Percentiles rank a stretch among this genome's conserved stretches.
Evolutionary conservation across 129 eudicot species (phyloP).

Genomic region (Lonicera japonica): DNA sequence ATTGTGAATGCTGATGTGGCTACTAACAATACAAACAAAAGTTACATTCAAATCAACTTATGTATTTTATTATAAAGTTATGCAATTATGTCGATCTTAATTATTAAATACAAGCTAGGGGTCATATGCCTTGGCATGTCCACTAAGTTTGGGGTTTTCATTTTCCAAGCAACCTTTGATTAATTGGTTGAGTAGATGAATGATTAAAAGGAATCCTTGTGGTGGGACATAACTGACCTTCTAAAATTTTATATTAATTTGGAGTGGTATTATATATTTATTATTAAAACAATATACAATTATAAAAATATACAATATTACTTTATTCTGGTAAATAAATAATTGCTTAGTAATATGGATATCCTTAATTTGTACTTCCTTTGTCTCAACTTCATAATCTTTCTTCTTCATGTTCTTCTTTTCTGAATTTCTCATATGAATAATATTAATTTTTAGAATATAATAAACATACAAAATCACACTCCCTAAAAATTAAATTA

Average conservation of each 20-base stretch:
- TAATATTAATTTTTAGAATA: no score
- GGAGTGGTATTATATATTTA: no score
- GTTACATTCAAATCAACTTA: background rate
- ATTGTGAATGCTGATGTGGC: background rate
- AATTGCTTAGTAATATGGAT: no score
- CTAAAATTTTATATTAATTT: background rate
- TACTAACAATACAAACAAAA: background rate
- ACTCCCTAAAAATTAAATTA: no score
- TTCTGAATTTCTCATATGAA: no score
- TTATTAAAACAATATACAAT: no score
- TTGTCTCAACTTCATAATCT: no score
- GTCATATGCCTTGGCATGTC: background rate
- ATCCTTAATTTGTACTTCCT: no score
- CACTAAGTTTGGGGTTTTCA: background rate
- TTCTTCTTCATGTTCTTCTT: no score
- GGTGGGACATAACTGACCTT: background rate
- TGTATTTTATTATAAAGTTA: background rate
- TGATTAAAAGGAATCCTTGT: background rate
- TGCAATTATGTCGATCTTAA: background rate
- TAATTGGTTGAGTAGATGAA: background rate
- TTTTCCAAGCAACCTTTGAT: background rate
- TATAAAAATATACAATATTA: no score
- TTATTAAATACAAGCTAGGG: background rate
- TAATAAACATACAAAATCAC: no score
- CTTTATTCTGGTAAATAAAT: no score